Conservation (phyloP, 1,139 yeast genomes). For the Arxiozyma heterogenica region DNA sequence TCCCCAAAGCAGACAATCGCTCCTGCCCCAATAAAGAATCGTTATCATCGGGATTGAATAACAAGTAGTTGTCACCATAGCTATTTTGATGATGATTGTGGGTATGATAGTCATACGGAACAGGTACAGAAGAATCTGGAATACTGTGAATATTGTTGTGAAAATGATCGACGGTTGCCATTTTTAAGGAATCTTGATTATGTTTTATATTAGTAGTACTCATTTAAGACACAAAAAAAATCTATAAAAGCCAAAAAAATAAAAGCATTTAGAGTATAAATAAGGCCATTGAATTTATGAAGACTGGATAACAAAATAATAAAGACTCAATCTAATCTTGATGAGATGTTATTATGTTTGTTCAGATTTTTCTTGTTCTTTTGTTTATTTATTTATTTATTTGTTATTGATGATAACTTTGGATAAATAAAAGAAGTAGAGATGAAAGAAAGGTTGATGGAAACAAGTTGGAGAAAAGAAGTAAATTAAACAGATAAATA, state of each 20-base stretch:
- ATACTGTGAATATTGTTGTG: no score
- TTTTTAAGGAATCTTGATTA: slow-evolving; percentile 2
- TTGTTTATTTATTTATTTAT: no score
- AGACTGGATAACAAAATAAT: no score
- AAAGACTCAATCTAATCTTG: not conserved
- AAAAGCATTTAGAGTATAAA: not conserved
- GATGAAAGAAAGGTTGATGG: no score
- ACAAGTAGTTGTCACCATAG: not conserved
- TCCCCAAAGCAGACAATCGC: slow-evolving; percentile 24
- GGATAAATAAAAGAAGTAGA: no score
- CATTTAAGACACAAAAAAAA: not conserved
- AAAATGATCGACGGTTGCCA: not conserved
- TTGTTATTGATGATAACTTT: no score
- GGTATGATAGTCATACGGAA: not conserved
- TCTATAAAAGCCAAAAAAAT: no score
- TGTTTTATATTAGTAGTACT: not conserved
- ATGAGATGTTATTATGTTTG: not conserved
- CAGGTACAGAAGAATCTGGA: not conserved
- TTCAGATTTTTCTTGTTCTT: no score
- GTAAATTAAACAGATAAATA: no score
- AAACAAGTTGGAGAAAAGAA: no score
- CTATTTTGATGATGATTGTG: not conserved
- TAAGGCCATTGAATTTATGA: not conserved
- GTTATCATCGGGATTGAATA: not conserved
- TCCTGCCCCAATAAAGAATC: slow-evolving; percentile 10